Evolutionary conservation across 306 rosid genomes (phyloP).

Genomic region (Sphenostylis stenocarpa): DNA sequence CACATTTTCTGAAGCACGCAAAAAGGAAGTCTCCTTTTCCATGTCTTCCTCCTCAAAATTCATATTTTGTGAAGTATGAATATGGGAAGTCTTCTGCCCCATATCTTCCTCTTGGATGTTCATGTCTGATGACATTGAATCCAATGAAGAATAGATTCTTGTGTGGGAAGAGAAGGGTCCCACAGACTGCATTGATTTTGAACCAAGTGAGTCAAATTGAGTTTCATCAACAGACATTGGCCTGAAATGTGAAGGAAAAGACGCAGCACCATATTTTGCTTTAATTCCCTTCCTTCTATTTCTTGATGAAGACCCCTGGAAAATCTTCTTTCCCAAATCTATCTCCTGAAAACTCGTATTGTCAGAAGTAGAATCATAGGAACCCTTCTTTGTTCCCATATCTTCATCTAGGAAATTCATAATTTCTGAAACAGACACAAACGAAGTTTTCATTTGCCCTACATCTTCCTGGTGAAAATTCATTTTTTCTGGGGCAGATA

Average conservation of each 20-base stretch:
- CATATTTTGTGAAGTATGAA: constrained; percentile 34
- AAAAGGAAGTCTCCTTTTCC: constrained; percentile 26
- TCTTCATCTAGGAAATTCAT: constrained; percentile 34
- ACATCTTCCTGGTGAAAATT: constrained; percentile 22
- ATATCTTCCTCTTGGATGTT: constrained; percentile 35
- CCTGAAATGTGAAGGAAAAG: constrained; percentile 57
- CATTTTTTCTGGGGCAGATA: constrained; percentile 24
- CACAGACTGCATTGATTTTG: constrained; percentile 40
- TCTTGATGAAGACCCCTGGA: constrained; percentile 31
- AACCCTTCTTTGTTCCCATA: constrained; percentile 26
- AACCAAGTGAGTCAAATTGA: constrained; percentile 52
- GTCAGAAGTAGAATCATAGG: constrained; percentile 31
- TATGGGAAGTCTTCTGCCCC: constrained; percentile 16
- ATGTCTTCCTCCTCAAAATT: constrained; percentile 34
- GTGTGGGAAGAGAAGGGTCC: constrained; percentile 53
- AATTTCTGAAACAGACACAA: constrained; percentile 35
- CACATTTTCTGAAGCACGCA: constrained; percentile 32
- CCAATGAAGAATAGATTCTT: constrained; percentile 55
- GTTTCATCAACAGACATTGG: constrained; percentile 73
- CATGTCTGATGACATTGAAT: constrained; percentile 25
- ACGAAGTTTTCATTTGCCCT: constrained; percentile 3
- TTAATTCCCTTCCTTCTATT: constrained; percentile 44
- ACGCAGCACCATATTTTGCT: constrained; percentile 39
- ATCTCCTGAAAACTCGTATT: constrained; percentile 23
- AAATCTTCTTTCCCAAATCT: constrained; percentile 34